A percentile compares a stretch with the other conserved stretches of the same genome.
Conservation (phyloP, 1,139 yeast genomes). For the Entelexis paramagnoliae region DNA sequence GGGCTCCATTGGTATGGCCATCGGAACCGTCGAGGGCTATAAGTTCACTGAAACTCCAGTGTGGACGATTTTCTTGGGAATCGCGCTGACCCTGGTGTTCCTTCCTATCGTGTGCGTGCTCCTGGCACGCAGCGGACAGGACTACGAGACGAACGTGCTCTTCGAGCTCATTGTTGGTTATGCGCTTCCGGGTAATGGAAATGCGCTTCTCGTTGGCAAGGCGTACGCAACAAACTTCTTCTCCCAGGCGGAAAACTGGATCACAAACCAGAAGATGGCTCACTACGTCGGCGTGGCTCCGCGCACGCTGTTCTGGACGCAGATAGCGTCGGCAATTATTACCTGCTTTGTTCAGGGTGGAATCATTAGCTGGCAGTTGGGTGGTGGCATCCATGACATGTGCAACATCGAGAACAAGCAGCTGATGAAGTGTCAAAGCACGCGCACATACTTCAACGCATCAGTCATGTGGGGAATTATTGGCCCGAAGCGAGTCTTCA, state of each 20-base stretch:
- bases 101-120: slow-evolving; percentile 30
- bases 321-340: slow-evolving; percentile 37
- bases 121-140: slow-evolving; percentile 44
- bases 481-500: slow-evolving; percentile 52
- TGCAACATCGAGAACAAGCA: slow-evolving; percentile 30
- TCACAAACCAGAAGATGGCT: slow-evolving; percentile 48
- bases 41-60: slow-evolving; percentile 39
- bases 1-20: slow-evolving; percentile 38
- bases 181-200: slow-evolving; percentile 52
- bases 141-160: slow-evolving; percentile 47
- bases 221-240: slow-evolving; percentile 50
- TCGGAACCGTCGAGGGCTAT: slow-evolving; percentile 36
- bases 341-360: slow-evolving; percentile 41
- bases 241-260: slow-evolving; percentile 49
- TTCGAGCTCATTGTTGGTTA: slow-evolving; percentile 50
- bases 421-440: slow-evolving; percentile 30
- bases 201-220: slow-evolving; percentile 44
- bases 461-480: slow-evolving; percentile 40
- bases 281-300: slow-evolving; percentile 56
- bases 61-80: slow-evolving; percentile 29
- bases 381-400: slow-evolving; percentile 38
- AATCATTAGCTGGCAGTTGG: slow-evolving; percentile 47
- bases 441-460: slow-evolving; percentile 31
- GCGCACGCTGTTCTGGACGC: slow-evolving; percentile 50
- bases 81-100: slow-evolving; percentile 27